Evolutionary conservation across 768 basidiomycete species (phyloP), one percentile per base, ranked within the genome.

Genomic region (Inosperma sp.): DNA sequence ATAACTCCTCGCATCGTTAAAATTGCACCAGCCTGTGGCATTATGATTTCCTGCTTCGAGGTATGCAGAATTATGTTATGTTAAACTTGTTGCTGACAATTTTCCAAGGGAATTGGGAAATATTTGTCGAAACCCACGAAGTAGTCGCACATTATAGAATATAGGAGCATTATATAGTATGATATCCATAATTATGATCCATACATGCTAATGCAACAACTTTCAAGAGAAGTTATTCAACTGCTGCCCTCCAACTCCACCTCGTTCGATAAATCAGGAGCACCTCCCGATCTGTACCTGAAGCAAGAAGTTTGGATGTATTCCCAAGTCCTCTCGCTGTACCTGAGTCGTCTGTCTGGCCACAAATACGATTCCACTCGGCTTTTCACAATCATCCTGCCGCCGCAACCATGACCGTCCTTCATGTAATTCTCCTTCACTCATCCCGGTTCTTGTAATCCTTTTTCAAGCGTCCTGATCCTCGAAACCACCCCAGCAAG

Each of bases 41-140:
- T 99, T 57, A 97, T 98, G 95, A 96, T 97, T 65, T 83, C 89
- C 49, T 93, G 86, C 66, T 98, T 86, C 64, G 94, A 98, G 82
- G 93, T 83, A 58, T 25, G 78, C 69, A 17, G 9, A 30, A 7
- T 13, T 2, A 36, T 19, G 16, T 31, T 47, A 29, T n/a, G 45
- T 51, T 3, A 22, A 9, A 22, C 14, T 6, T 19, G 22, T 6
- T 16, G 4, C 7, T 23, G 5, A 6, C 36, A 26, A 47, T 1
- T 34, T 36, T 26, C 48, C 63, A 59, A 89, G 43, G 83, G 85
- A 40, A 70, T 87, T 49, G 84, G 83, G 44, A 74, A 67, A 54
- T 63, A 76, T 34, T 65, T 87, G 56, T 65, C 72, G 30, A 74
- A 71, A 56, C 5, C 45, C 7, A 33, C 46, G 6, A 17, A 35